Evolutionary conservation across 352 stramenopile genomes (phyloP).

Genomic region (Phytophthora fragariaefolia): DNA sequence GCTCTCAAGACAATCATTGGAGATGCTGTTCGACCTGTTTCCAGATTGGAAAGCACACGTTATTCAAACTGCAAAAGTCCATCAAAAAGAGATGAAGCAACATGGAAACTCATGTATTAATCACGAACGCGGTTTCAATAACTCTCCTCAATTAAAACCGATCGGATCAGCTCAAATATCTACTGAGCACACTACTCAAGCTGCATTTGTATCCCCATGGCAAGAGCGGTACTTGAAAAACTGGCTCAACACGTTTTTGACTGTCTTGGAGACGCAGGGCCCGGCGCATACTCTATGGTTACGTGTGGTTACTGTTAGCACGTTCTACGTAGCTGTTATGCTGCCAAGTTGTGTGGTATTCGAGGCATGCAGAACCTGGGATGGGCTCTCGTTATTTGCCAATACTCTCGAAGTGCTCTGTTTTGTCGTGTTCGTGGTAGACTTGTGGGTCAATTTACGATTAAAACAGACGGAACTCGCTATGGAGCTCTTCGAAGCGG

Average conservation of each 20-base stretch:
- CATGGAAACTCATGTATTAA: neutral
- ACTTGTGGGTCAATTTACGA: constrained; percentile 66
- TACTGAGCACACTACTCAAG: neutral
- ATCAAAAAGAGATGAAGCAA: constrained; percentile 35
- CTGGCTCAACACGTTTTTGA: neutral
- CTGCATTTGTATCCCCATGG: constrained; percentile 2
- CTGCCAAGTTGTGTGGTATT: constrained; percentile 62
- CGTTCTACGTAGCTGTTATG: constrained; percentile 50
- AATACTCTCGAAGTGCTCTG: constrained; percentile 48
- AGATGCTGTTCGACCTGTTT: constrained; percentile 61
- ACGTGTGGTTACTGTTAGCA: constrained; percentile 39
- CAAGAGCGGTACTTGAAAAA: neutral
- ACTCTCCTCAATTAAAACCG: neutral
- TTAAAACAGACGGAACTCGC: constrained; percentile 50
- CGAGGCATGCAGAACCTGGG: constrained; percentile 47
- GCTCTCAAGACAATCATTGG: constrained; percentile 49
- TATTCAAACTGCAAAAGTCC: constrained; percentile 50
- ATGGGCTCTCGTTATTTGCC: constrained; percentile 26
- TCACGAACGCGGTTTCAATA: neutral
- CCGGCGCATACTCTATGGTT: constrained; percentile 53
- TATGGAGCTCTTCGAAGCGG: constrained; percentile 63
- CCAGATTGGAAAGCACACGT: constrained; percentile 60
- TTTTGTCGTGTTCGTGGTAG: constrained; percentile 46
- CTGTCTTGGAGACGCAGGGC: constrained; percentile 50
- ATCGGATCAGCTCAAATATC: neutral